Conservation (phyloP, 2,329 filamentous ascomycete genomes). For the Stemphylium lycopersici region DNA sequence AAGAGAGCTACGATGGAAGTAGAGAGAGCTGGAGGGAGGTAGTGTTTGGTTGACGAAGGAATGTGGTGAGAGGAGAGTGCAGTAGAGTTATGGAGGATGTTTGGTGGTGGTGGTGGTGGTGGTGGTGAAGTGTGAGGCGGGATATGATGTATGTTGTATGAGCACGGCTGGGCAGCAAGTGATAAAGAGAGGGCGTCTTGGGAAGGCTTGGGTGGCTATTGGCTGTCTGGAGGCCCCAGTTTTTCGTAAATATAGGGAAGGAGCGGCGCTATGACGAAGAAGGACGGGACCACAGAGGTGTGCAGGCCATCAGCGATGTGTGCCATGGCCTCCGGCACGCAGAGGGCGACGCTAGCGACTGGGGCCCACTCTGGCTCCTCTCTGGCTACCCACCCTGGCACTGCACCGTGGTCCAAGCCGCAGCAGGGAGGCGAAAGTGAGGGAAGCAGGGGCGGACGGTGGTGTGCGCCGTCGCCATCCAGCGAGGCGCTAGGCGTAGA, state of each 20-base stretch:
- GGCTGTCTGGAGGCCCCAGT: slow-evolving; percentile 35
- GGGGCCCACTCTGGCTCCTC: slow-evolving; percentile 24
- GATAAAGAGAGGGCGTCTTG: slow-evolving; percentile 36
- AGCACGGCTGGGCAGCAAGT: slow-evolving; percentile 44
- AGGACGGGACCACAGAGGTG: slow-evolving; percentile 41
- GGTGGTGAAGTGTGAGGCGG: slow-evolving; percentile 38
- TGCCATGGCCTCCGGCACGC: slow-evolving; percentile 33
- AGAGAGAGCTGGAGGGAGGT: slow-evolving; percentile 19
- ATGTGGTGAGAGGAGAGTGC: slow-evolving; percentile 26
- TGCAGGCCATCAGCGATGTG: slow-evolving; percentile 38
- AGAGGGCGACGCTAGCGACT: slow-evolving; percentile 26
- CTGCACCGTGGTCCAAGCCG: slow-evolving; percentile 17
- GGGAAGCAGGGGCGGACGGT: slow-evolving; percentile 24
- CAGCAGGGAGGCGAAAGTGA: slow-evolving; percentile 35
- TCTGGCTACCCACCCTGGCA: slow-evolving; percentile 21
- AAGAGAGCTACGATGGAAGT: background rate
- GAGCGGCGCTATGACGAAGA: slow-evolving; percentile 48
- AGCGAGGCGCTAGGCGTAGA: slow-evolving; percentile 18
- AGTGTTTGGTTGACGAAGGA: slow-evolving; percentile 27
- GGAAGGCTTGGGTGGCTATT: slow-evolving; percentile 32
- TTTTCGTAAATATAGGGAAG: slow-evolving; percentile 49
- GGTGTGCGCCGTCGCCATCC: slow-evolving; percentile 27
- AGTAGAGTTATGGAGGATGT: background rate
- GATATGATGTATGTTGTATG: slow-evolving; percentile 48
- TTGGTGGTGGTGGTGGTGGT: background rate